Evolutionary conservation across 2,329 filamentous ascomycete genomes (phyloP), one percentile per base, ranked within the genome.

Genomic region (Stagonosporopsis cucurbitacearum): DNA sequence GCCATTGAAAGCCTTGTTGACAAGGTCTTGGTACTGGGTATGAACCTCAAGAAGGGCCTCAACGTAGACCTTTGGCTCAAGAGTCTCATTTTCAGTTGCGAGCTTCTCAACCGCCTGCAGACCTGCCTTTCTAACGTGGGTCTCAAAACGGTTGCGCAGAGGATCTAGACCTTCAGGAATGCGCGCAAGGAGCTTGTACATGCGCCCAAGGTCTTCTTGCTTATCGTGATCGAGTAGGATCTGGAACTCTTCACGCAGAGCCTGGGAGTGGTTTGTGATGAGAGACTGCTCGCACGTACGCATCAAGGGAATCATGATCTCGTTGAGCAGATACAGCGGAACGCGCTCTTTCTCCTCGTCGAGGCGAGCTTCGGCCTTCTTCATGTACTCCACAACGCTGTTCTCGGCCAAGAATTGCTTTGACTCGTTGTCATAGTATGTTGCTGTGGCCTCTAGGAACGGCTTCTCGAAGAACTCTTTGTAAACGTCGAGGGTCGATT

Each of bases 341-440:
- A 99, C 95, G 23, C 95, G 91, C 72, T 94, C 91, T 78, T 96
- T 95, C 77, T 99, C 95, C 77, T 99, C 95, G 7, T 91, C 86
- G 58, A 99, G 79, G 28, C 95, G 88, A 37, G 86, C 79, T 78
- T 98, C 94, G 0, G 95, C 96, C 84, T 99, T 99, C 82, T 98
- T 98, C 95, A 99, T 98, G 79, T 98, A 99, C 73, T 99, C 95
- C 30, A 99, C 93, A 4, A 99, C 92, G 61, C 90, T 96, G 75
- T 99, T 99, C 76, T 98, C 94, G 11, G 92, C 91, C 30, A 99
- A 87, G 72, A 99, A 99, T 61, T 92, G 89, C 68, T 92, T 91
- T 19, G 95, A 98, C 75, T 99, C 96, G 41, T 89, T 88, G 66
- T 92, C 84, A 75, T 99, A 99, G 79, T 96, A 99, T 26, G 83